These are phyloP conservation scores for Fusarium sterilihyphosum DNA, from an alignment of 2,329 filamentous ascomycete genomes.

Conservation along the genomic window DNA sequence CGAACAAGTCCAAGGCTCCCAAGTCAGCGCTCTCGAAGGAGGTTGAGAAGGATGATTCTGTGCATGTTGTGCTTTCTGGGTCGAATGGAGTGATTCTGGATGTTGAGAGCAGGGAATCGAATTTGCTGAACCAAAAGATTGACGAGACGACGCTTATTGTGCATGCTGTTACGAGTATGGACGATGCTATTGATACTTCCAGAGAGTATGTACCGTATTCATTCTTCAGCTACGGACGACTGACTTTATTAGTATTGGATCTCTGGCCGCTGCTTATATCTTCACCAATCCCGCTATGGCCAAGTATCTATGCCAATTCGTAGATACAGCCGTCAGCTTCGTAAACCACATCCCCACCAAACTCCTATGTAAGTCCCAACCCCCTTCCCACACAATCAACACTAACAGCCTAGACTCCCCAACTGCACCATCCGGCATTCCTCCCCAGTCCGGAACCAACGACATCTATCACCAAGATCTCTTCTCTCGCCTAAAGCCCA, in stretches of 20 bases:
- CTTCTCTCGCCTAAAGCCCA: constrained; percentile 17
- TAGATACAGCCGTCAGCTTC: constrained; percentile 12
- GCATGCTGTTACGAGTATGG: constrained; percentile 30
- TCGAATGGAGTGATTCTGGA: constrained; percentile 19
- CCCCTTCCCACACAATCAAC: rapidly evolving
- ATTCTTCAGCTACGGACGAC: too few relatives aligned
- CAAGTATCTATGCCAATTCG: constrained; percentile 25
- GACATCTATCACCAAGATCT: constrained; percentile 1
- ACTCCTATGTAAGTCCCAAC: not conserved
- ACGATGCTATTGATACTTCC: constrained; percentile 19
- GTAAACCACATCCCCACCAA: constrained; percentile 17
- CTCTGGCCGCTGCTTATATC: constrained; percentile 10
- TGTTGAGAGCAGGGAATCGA: constrained; percentile 9
- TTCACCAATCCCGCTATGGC: constrained; percentile 22
- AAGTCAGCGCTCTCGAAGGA: not conserved
- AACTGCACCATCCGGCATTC: not conserved
- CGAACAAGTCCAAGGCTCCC: rapidly evolving
- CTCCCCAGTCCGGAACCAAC: not conserved
- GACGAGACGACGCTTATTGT: constrained; percentile 13
- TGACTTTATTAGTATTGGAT: constrained; percentile 2
- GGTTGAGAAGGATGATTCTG: constrained; percentile 15
- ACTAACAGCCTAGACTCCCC: constrained; percentile 4
- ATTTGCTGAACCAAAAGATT: constrained; percentile 7
- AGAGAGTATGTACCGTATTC: not conserved
- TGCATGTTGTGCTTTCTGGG: constrained; percentile 14